phyloP scores from a whole-genome alignment of 805 yeast species.

The Starmerella bombicola region DNA sequence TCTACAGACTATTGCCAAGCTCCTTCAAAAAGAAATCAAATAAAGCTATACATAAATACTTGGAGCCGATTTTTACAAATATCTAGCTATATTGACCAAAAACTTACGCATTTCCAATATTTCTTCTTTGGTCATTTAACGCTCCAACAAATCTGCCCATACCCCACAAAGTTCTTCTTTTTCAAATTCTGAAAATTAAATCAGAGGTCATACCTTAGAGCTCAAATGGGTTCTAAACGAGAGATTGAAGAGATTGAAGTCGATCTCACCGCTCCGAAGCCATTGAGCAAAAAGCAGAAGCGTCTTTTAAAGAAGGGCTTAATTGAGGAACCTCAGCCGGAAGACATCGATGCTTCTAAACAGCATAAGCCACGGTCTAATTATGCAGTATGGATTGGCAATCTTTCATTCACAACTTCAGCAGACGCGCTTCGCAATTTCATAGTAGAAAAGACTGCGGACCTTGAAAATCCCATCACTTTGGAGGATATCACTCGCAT shows the following conservation, averaged over 20 bases:
- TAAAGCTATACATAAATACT: too few relatives aligned
- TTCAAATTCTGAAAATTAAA: too few relatives aligned
- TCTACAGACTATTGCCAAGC: constrained; percentile 34
- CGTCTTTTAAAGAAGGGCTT: constrained; percentile 63
- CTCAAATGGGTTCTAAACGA: constrained; percentile 10
- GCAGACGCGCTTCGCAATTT: constrained; percentile 60
- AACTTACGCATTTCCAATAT: too few relatives aligned
- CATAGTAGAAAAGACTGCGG: constrained; percentile 40
- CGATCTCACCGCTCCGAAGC: constrained; percentile 46
- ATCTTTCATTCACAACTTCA: constrained; percentile 71
- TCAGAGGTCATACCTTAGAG: too few relatives aligned
- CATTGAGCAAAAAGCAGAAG: constrained; percentile 83
- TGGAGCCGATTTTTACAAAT: too few relatives aligned
- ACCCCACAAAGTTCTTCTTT: too few relatives aligned
- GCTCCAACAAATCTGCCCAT: too few relatives aligned
- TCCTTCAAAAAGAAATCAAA: constrained; percentile 27
- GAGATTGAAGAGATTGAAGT: constrained; percentile 33
- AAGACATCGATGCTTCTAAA: constrained; percentile 22
- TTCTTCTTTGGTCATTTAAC: too few relatives aligned
- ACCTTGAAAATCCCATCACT: constrained; percentile 27
- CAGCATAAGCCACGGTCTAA: constrained; percentile 21
- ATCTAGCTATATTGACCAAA: too few relatives aligned
- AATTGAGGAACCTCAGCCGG: constrained; percentile 26
- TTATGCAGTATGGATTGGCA: constrained; percentile 87
- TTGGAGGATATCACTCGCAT: constrained; percentile 58